Base-by-base conservation (phyloP, 1,139 yeast species). In the Taphrina wiesneri region DNA sequence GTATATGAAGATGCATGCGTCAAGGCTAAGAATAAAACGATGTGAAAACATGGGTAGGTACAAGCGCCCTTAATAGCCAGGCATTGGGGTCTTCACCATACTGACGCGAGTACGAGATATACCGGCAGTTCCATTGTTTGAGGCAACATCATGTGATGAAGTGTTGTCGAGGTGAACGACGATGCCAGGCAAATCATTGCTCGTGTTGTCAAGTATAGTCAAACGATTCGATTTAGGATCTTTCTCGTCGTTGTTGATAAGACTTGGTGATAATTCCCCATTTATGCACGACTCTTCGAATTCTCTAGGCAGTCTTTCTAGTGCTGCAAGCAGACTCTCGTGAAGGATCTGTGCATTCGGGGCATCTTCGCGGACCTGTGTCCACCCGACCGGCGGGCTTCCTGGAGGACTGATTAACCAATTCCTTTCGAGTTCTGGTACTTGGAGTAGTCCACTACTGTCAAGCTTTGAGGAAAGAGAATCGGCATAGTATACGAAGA, bases 391-490 rank as follows among this genome's bases (percentile, higher is more conserved):
- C 0, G 82, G 82, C 0, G 82, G 82, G 43, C 79, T 75, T 4
- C 81, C 79, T 7, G 82, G 82, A 1, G 82, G 82, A 17, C 80
- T 76, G 51, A 79, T 78, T 65, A 79, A 73, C 73, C 78, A 75
- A 60, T 78, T 72, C 56, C 73, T 72, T 23, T 81, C 82, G 21
- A 75, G 72, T 63, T 76, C 80, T 1, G 82, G 82, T 34, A 78
- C 74, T 63, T 74, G 72, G 43, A 79, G 51, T 7, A 21, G 49
- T 6, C 49, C 49, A 19, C 21, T 19, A 6, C 15, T 45, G 17
- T 26, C 23, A 6, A 21, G 11, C 17, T 13, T 19, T 71, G 63
- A 74, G n/a, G 63, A 49, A 19, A 66, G 66, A 26, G 56, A 13
- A 9, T 56, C 67, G 13, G 62, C 70, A 43, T 66, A 69, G 56